Conservation (phyloP, 2,329 filamentous ascomycete species). For the Orbilia brochopaga region DNA sequence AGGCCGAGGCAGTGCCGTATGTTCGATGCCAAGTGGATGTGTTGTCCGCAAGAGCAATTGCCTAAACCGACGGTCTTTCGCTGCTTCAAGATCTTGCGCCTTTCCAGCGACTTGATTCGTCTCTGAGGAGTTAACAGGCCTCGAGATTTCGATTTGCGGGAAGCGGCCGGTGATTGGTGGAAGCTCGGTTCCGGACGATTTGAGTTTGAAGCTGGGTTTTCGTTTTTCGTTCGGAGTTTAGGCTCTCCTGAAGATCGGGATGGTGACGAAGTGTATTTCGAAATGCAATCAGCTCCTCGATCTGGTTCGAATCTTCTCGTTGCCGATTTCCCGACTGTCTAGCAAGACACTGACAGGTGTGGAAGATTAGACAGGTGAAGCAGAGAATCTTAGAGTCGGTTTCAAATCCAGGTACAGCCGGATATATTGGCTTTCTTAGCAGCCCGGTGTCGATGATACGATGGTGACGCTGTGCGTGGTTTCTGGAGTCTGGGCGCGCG, state of each 20-base stretch:
- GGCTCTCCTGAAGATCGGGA: conserved; percentile 24
- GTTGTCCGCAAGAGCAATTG: conserved; percentile 18
- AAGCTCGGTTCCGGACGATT: not conserved
- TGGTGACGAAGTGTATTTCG: not conserved
- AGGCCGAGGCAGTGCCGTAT: conserved; percentile 17
- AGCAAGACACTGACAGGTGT: too few relatives aligned
- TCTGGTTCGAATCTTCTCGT: too few relatives aligned
- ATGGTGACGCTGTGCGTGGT: conserved; percentile 33
- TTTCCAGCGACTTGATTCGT: conserved; percentile 17
- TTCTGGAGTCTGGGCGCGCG: conserved; percentile 33
- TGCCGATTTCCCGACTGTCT: too few relatives aligned
- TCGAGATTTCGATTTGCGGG: conserved; percentile 13
- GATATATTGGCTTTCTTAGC: not conserved
- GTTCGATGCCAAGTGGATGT: not conserved
- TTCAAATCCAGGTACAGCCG: not conserved
- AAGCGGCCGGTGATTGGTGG: conserved; percentile 20
- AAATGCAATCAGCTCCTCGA: not conserved
- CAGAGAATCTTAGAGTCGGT: not conserved
- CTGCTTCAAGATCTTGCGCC: conserved; percentile 19
- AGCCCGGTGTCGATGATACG: not conserved
- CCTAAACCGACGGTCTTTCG: conserved; percentile 29
- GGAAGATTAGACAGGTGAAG: too few relatives aligned
- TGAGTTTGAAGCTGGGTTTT: conserved; percentile 1
- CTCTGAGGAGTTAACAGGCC: conserved; percentile 14
- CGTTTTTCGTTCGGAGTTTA: conserved; percentile 3